Evolutionary conservation across 2,329 filamentous ascomycete species (phyloP), one percentile per base, ranked within the genome.

Genomic region (Eutypa lata): DNA sequence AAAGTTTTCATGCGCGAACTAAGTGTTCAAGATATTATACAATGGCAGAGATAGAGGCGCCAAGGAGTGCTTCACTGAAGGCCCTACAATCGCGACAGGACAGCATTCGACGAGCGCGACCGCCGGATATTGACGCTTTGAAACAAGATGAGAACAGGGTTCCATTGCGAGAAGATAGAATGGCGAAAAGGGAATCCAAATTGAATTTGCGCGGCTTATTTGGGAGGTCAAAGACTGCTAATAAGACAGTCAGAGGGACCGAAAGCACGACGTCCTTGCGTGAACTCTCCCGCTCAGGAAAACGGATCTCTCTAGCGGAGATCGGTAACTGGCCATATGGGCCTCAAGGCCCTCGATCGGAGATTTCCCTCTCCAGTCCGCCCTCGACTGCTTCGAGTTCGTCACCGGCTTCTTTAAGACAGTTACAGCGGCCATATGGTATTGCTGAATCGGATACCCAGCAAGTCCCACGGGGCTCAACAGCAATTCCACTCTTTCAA

Each of bases 401-500:
- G 1, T 51, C 54, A 16, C 22, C 53, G 40, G 35, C 55, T 44
- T 16, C 54, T 47, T 26, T 47, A 24, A 37, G 54, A 28, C 40
- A 48, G 18, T 43, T 53, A 22, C 55, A 53, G 24, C 47, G 53
- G 38, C 53, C 54, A 45, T 56, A 46, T 48, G 49, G 40, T 28
- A 57, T 56, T 13, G 52, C 51, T 43, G 66, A 61, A 28, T 47
- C 56, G 14, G 55, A 53, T 21, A 56, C 56, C 8, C 53, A 47
- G 24, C 44, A 48, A 8, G 44, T 55, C n/a, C 48, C 50, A 38
- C 24, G 33, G 37, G 56, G 47, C 33, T 50, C 51, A 7, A 51
- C 48, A 33, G 47, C 47, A 46, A 53, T 42, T 37, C 89, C 91
- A 2, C 74, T 97, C 13, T 95, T 92, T 68, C 89, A 96, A 68